A percentile compares a stretch with the other conserved stretches of the same genome.
phyloP scores from a whole-genome alignment of 208 protist genomes.

The Baffinella frigidus region DNA sequence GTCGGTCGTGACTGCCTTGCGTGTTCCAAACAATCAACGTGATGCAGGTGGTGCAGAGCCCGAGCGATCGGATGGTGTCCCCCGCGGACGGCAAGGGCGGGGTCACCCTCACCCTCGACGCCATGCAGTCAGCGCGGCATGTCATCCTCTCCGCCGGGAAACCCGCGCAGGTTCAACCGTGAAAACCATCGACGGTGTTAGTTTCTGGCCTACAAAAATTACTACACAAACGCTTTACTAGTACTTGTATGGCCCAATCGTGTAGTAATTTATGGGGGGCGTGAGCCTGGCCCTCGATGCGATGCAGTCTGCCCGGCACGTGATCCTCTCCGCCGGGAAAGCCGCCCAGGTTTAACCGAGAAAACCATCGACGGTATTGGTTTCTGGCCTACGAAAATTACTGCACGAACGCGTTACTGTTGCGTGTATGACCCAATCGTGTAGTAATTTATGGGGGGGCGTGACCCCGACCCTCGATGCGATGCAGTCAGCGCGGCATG shows the following conservation, averaged over 20 bases:
- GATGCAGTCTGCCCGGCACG: background rate
- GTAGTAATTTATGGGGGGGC: too few relatives aligned
- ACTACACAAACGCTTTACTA: too few relatives aligned
- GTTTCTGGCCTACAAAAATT: too few relatives aligned
- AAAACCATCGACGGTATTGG: too few relatives aligned
- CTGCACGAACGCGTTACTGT: too few relatives aligned
- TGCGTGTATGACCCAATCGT: too few relatives aligned
- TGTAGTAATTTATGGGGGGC: too few relatives aligned
- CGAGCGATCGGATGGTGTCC: background rate
- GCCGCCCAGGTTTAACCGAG: background rate
- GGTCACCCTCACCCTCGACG: background rate
- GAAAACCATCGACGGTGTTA: too few relatives aligned
- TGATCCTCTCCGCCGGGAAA: background rate
- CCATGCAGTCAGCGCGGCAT: background rate
- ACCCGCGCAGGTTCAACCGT: background rate
- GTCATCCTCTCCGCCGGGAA: background rate
- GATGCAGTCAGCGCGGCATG: background rate
- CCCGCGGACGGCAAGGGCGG: background rate
- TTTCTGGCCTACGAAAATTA: too few relatives aligned
- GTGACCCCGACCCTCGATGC: background rate
- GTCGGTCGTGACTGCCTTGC: too few relatives aligned
- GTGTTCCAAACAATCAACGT: too few relatives aligned
- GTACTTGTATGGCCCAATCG: too few relatives aligned
- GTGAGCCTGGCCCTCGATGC: background rate
- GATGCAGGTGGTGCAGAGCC: background rate